phyloP scores from a whole-genome alignment of 2,329 filamentous ascomycete species.

The Graphilbum ipis-grandicollis region DNA sequence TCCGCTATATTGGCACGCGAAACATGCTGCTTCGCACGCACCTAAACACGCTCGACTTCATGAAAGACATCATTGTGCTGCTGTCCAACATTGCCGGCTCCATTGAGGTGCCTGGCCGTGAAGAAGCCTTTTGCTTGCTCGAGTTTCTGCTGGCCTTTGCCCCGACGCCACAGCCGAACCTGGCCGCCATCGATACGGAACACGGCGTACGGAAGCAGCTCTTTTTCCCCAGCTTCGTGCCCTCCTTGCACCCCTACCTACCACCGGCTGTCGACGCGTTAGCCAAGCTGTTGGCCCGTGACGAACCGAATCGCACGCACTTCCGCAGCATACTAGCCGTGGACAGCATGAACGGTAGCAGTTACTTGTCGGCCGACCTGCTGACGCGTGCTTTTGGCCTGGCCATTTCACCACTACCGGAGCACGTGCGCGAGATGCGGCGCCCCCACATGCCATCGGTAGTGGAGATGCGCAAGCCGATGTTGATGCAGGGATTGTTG shows the following conservation, averaged over 20 bases:
- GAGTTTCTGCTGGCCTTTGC: slow-evolving; percentile 86
- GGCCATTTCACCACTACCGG: slow-evolving; percentile 70
- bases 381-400: slow-evolving; percentile 77
- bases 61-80: slow-evolving; percentile 85
- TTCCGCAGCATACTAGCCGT: slow-evolving; percentile 69
- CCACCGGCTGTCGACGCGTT: slow-evolving; percentile 79
- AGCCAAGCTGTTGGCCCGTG: slow-evolving; percentile 78
- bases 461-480: slow-evolving; percentile 70
- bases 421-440: slow-evolving; percentile 32
- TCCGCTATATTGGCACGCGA: slow-evolving; percentile 75
- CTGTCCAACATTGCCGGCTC: slow-evolving; percentile 75
- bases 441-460: slow-evolving; percentile 44
- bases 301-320: slow-evolving; percentile 78
- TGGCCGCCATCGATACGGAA: no score
- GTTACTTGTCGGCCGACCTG: slow-evolving; percentile 57
- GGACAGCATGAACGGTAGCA: slow-evolving; percentile 46
- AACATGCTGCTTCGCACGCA: slow-evolving; percentile 72
- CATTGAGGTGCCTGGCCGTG: slow-evolving; percentile 66
- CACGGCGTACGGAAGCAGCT: no score
- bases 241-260: slow-evolving; percentile 68
- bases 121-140: slow-evolving; percentile 73
- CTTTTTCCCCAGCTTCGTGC: slow-evolving; percentile 68
- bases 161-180: slow-evolving; percentile 53
- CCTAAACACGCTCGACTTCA: slow-evolving; percentile 80
- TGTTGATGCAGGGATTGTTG: slow-evolving; percentile 80